Evolutionary conservation across 2,329 filamentous ascomycete species (phyloP).

Genomic region (Talaromyces piceae): DNA sequence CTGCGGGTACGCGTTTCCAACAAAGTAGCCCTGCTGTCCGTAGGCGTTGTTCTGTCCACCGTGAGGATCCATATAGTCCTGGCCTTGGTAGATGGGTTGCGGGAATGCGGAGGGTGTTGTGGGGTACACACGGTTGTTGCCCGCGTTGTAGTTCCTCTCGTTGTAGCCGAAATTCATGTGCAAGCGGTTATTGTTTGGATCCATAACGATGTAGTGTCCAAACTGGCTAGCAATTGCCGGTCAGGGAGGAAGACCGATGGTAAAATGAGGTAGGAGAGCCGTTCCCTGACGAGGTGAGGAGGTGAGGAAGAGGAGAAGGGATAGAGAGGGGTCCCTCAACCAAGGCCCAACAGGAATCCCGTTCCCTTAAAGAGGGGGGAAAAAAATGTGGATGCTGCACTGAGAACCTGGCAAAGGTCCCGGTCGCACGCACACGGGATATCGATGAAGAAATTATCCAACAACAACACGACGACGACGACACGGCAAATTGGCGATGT

Average conservation of each 20-base stretch:
- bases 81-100: constrained; percentile 69
- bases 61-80: constrained; percentile 52
- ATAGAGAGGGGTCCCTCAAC: too few relatives aligned
- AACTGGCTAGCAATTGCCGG: not conserved
- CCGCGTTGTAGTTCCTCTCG: constrained; percentile 56
- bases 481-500: not conserved
- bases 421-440: not conserved
- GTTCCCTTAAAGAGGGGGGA: not conserved
- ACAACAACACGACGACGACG: not conserved
- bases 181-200: constrained; percentile 56
- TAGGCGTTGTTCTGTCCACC: constrained; percentile 31
- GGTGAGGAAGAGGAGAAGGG: not conserved
- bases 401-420: not conserved
- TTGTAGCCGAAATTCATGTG: constrained; percentile 47
- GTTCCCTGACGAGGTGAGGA: not conserved
- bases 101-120: constrained; percentile 95
- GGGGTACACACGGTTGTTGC: constrained; percentile 64
- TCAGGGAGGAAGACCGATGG: not conserved
- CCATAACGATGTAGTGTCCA: constrained; percentile 35
- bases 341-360: not conserved
- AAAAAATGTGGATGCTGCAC: not conserved
- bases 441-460: not conserved
- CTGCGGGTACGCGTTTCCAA: constrained; percentile 49
- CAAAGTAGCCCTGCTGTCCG: constrained; percentile 50
- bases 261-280: not conserved